phyloP scores from a whole-genome alignment of 257 asterid genomes.

The Petrea volubilis region DNA sequence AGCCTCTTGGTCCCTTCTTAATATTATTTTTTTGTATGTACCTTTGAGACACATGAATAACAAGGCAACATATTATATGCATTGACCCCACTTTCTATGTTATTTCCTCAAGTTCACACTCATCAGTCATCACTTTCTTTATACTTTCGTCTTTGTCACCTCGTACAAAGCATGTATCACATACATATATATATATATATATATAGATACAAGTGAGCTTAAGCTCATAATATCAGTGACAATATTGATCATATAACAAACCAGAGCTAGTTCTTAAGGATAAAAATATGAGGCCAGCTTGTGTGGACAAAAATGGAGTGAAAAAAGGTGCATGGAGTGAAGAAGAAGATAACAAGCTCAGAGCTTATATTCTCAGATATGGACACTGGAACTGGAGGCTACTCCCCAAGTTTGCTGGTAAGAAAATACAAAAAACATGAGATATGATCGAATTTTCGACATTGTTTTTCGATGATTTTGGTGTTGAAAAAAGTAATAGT shows the following conservation, averaged over 20 bases:
- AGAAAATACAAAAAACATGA: background rate
- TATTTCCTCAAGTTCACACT: slow-evolving; percentile 23
- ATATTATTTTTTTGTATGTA: background rate
- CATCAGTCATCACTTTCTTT: background rate
- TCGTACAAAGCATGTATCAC: too few relatives aligned
- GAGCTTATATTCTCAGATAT: slow-evolving; percentile 31
- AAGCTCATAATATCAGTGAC: background rate
- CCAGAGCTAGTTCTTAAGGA: background rate
- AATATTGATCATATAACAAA: background rate
- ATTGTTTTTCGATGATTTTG: too few relatives aligned
- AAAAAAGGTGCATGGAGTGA: slow-evolving; percentile 59
- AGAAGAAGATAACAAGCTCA: slow-evolving; percentile 48
- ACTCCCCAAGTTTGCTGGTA: slow-evolving; percentile 51
- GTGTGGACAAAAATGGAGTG: slow-evolving; percentile 35
- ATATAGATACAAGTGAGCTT: background rate
- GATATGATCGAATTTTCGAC: background rate
- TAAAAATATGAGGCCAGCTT: slow-evolving; percentile 19
- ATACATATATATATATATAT: too few relatives aligned
- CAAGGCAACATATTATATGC: background rate
- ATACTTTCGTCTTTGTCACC: background rate
- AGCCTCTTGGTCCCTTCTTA: background rate
- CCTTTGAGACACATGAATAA: slow-evolving; percentile 2
- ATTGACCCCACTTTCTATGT: background rate
- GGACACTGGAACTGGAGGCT: slow-evolving; percentile 56
- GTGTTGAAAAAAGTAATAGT: too few relatives aligned